phyloP scores from a whole-genome alignment of 495 filamentous ascomycete species.

The Hyaloscypha finlandica region DNA sequence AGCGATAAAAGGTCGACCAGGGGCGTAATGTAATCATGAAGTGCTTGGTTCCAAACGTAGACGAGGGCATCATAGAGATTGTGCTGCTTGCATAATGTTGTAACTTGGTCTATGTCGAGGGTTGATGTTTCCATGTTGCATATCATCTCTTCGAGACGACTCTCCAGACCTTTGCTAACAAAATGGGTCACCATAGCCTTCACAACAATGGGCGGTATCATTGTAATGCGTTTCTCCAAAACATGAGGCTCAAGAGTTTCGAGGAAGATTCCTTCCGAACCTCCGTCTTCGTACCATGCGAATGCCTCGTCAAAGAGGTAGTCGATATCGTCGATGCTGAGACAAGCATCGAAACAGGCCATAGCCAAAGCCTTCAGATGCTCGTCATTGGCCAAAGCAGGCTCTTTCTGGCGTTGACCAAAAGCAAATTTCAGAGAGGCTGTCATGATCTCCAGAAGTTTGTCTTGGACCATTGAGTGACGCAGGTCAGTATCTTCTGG shows the following conservation, averaged over 20 bases:
- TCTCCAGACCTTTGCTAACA: slow-evolving; percentile 67
- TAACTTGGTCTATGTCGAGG: slow-evolving; percentile 93
- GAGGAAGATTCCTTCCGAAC: slow-evolving; percentile 73
- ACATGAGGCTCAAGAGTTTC: slow-evolving; percentile 86
- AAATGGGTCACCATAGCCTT: slow-evolving; percentile 85
- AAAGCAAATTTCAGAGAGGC: slow-evolving; percentile 93
- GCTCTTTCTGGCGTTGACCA: slow-evolving; percentile 54
- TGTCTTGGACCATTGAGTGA: slow-evolving; percentile 83
- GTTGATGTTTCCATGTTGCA: slow-evolving; percentile 88
- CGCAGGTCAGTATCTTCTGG: slow-evolving; percentile 79
- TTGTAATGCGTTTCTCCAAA: slow-evolving; percentile 70
- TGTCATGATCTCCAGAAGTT: slow-evolving; percentile 89
- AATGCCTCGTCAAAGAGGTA: slow-evolving; percentile 92
- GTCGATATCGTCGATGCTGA: slow-evolving; percentile 71
- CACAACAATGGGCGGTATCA: slow-evolving; percentile 78
- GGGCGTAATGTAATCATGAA: slow-evolving; percentile 88
- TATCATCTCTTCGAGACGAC: slow-evolving; percentile 88
- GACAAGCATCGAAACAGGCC: slow-evolving; percentile 80
- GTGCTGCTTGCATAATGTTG: slow-evolving; percentile 84
- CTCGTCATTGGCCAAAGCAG: slow-evolving; percentile 49
- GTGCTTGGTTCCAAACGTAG: slow-evolving; percentile 93
- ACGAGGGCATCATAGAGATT: slow-evolving; percentile 93
- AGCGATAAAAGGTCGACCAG: slow-evolving; percentile 81
- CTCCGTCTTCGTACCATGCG: slow-evolving; percentile 80
- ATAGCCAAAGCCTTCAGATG: slow-evolving; percentile 78